Evolutionary conservation across 768 basidiomycete genomes (phyloP).

Genomic region (Suillus fuscotomentosus): DNA sequence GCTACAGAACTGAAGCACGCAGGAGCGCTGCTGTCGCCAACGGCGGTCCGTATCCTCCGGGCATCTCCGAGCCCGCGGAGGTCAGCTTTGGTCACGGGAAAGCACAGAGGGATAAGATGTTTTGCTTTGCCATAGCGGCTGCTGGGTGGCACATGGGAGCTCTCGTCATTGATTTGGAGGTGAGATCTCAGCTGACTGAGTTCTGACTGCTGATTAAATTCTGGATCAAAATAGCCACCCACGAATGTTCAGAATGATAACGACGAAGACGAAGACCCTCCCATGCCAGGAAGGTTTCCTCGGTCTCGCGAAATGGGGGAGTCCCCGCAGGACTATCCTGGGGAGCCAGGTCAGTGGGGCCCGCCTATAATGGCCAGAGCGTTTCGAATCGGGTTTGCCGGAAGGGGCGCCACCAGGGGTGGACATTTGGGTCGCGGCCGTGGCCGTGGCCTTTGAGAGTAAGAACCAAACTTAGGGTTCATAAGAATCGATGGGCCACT

Average conservation of each 20-base stretch:
- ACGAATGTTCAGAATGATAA: slow-evolving; percentile 37
- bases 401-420: slow-evolving; percentile 42
- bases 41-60: slow-evolving; percentile 30
- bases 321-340: slow-evolving; percentile 9
- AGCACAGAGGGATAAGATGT: slow-evolving; percentile 52
- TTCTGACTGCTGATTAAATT: slow-evolving; percentile 4
- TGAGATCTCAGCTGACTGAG: slow-evolving; percentile 22
- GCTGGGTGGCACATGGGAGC: slow-evolving; percentile 93
- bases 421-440: slow-evolving; percentile 17
- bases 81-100: slow-evolving; percentile 69
- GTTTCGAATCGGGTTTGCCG: slow-evolving; percentile 61
- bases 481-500: slow-evolving; percentile 10
- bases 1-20: slow-evolving; percentile 43
- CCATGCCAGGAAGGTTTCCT: slow-evolving; percentile 36
- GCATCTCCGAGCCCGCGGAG: slow-evolving; percentile 59
- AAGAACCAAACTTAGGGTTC: background rate
- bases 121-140: slow-evolving; percentile 79
- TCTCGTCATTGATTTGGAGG: slow-evolving; percentile 82
- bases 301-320: slow-evolving; percentile 15
- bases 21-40: slow-evolving; percentile 26
- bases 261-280: slow-evolving; percentile 26
- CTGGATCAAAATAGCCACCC: slow-evolving; percentile 18
- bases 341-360: slow-evolving; percentile 15
- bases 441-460: slow-evolving; percentile 15
- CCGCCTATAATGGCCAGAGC: slow-evolving; percentile 16